These are phyloP conservation scores for Sclerotinia subarctica DNA, from an alignment of 2,329 filamentous ascomycete genomes.

Conservation along the genomic window DNA sequence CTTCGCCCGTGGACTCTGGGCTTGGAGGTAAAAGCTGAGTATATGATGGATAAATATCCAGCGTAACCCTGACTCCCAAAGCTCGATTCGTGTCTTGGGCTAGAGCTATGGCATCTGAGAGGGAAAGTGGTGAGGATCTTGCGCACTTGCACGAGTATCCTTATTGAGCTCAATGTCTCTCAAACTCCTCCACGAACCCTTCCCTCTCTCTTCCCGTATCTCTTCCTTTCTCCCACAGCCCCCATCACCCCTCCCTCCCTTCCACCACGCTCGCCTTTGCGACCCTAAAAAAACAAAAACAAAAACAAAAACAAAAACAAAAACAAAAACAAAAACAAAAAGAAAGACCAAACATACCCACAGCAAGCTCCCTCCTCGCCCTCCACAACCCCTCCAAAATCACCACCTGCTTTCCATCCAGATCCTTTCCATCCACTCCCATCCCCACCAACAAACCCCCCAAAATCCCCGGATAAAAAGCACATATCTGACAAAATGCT, in stretches of 20 bases:
- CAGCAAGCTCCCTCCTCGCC: conserved; percentile 42
- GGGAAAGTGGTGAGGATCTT: background rate
- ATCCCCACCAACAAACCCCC: conserved; percentile 21
- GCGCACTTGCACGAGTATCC: background rate
- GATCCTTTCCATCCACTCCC: conserved; percentile 37
- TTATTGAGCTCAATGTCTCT: background rate
- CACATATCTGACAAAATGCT: conserved; percentile 48
- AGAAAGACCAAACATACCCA: conserved; percentile 39
- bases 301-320: too few relatives aligned
- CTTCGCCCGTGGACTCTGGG: background rate
- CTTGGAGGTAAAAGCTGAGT: background rate
- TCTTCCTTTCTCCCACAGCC: background rate
- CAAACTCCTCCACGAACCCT: background rate
- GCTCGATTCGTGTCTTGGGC: background rate
- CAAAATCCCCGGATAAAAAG: conserved; percentile 41
- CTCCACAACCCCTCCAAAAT: conserved; percentile 37
- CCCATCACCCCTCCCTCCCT: too few relatives aligned
- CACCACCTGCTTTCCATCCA: conserved; percentile 35
- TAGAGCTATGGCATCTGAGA: background rate
- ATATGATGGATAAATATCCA: background rate
- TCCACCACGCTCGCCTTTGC: too few relatives aligned
- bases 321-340: too few relatives aligned
- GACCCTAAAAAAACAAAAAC: too few relatives aligned
- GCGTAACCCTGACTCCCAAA: too few relatives aligned
- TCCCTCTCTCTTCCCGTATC: too few relatives aligned